Base-by-base conservation (phyloP, 1,139 yeast genomes). In the Debaryomycetaceae sp. region DNA sequence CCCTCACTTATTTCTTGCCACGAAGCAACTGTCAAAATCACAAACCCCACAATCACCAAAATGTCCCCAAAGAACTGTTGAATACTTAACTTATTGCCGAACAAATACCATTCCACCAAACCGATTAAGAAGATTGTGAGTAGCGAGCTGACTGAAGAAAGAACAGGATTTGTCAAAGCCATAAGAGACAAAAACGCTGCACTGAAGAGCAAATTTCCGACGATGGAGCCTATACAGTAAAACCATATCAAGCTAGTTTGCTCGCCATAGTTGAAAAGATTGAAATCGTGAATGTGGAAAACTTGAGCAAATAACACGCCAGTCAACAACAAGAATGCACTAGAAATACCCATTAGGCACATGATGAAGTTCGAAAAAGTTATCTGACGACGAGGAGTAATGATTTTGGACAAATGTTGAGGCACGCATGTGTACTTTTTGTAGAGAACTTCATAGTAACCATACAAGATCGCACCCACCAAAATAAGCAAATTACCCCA, bases 131-230 rank as follows among this genome's bases (percentile, higher is more conserved):
- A 78, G 20, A 90, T 89, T 0, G 96, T 87, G 43, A 87, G 70
- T 47, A 89, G 66, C 0, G 96, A 83, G 36, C 93, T 85, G 8
- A 89, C 96, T 0, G 93, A 82, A 1, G 95, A 85, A 42, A 89
- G 72, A 2, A 89, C 96, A 0, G 97, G 96, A 13, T 87, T 83
- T 0, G 96, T 89, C 47, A 89, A 74, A 1, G 96, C 85, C 86
- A 88, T 87, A 51, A 89, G 70, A 2, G 90, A 78, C 49, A 89
- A 72, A 55, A 89, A 87, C 37, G 86, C 73, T 3, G 87, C 86
- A 39, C 89, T 83, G 59, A 87, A 89, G 1, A 78, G 55, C 52
- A 87, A 70, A 59, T 89, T 89, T 17, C 86, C 75, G 1, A 80
- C 50, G 1, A 86, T 71, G 3, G 85, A 80, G 6, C 82, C 68